Percentiles rank a stretch among this genome's conserved stretches.
Conservation (phyloP, 225 moss, liverwort and hornwort species). For the Marchantia polymorpha region DNA sequence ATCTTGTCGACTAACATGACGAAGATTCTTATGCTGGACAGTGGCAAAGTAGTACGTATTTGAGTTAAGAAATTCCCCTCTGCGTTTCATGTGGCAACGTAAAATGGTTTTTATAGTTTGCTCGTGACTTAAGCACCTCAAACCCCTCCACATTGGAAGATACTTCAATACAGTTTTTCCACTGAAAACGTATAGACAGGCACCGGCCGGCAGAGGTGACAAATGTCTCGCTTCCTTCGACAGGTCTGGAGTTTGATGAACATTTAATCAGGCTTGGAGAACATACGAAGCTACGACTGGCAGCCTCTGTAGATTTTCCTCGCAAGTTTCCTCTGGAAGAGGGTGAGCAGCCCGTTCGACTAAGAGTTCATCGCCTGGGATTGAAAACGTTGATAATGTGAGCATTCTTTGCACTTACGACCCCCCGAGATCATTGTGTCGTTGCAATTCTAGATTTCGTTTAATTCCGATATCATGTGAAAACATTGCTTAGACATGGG, state of each 20-base stretch:
- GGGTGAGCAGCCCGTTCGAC: conserved; percentile 75
- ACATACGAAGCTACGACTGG: conserved; percentile 78
- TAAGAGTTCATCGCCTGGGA: conserved; percentile 73
- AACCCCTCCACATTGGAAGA: no score
- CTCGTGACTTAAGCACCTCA: no score
- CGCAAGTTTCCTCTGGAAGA: conserved; percentile 78
- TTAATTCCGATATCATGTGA: background rate
- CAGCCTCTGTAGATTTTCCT: conserved; percentile 81
- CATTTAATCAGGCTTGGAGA: conserved; percentile 68
- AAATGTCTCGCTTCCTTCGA: background rate
- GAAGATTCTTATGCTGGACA: no score
- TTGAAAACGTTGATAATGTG: conserved; percentile 55
- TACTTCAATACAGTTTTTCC: no score
- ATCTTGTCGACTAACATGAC: background rate
- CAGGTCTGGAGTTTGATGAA: conserved; percentile 94
- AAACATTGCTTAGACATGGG: background rate
- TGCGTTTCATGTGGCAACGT: no score
- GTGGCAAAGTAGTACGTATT: no score
- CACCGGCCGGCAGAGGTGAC: no score
- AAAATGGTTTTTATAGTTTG: no score
- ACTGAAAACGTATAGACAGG: no score
- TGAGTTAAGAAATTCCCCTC: no score
- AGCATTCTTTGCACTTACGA: background rate
- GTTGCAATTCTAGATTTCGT: background rate
- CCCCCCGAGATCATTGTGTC: background rate